phyloP scores from a whole-genome alignment of 768 basidiomycete species.

The Calocybe cyanea region DNA sequence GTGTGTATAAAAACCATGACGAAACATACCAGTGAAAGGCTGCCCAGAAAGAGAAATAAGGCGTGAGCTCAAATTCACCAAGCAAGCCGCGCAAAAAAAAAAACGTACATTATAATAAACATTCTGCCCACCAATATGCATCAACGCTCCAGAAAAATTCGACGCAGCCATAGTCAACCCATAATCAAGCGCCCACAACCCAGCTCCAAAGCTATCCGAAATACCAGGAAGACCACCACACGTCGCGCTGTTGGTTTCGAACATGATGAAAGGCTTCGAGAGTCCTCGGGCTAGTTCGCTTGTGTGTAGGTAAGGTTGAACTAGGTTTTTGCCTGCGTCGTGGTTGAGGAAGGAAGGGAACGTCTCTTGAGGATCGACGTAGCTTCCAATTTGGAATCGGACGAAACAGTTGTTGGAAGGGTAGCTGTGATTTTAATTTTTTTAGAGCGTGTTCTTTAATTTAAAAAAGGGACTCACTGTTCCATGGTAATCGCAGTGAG shows the following conservation, averaged over 20 bases:
- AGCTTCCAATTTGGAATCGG: constrained; percentile 36
- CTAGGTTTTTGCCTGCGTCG: constrained; percentile 42
- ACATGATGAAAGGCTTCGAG: constrained; percentile 56
- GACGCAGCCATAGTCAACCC: constrained; percentile 56
- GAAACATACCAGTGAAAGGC: constrained; percentile 60
- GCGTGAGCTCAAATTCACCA: constrained; percentile 12
- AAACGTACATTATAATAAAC: constrained; percentile 61
- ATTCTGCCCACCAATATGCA: constrained; percentile 66
- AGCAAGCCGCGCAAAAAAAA: constrained; percentile 1
- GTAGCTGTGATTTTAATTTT: constrained; percentile 39
- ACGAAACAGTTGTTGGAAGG: constrained; percentile 60
- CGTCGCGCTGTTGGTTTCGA: constrained; percentile 68
- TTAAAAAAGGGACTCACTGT: constrained; percentile 34
- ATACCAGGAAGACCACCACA: constrained; percentile 69
- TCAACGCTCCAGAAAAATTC: constrained; percentile 52
- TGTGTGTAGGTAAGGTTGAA: constrained; percentile 49
- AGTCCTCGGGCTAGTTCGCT: constrained; percentile 39
- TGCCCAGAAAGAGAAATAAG: constrained; percentile 30
- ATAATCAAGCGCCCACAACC: constrained; percentile 65
- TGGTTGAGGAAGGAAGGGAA: constrained; percentile 63
- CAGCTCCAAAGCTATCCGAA: constrained; percentile 58
- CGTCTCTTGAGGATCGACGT: constrained; percentile 38
- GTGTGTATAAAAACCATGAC: not conserved
- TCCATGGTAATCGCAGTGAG: constrained; percentile 51
- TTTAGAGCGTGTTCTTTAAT: not conserved